Evolutionary conservation across 2,329 filamentous ascomycete genomes (phyloP), one percentile per base, ranked within the genome.

Genomic region (Ascochyta pisi): DNA sequence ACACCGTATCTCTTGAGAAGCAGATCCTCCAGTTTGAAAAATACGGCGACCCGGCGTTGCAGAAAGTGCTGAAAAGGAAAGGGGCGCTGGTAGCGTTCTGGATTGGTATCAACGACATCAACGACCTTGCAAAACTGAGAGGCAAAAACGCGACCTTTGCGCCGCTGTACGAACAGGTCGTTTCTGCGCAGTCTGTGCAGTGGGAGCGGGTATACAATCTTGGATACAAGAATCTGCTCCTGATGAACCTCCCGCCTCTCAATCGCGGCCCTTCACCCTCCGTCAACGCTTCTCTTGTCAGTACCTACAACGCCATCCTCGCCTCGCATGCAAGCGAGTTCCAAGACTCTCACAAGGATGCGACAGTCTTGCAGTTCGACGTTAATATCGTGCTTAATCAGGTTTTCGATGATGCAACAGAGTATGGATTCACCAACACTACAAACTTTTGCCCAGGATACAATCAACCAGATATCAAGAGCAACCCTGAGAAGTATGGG

Each of bases 101-200:
- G 79, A 86, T 85, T 41, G 84, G 82, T 7, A 76, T 85, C 55
- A 86, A 86, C 64, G 83, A 86, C 53, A 82, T 86, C 57, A 77
- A 76, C 58, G 83, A 86, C 63, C 78, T 78, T 6, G 74, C 70
- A 13, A 76, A 78, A 37, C 53, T 62, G n/a, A 37, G 57, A 4
- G 58, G 60, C 5, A 78, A 77, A 43, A 74, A 71, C 29, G 74
- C 79, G 12, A 71, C 76, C 10, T 84, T 83, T 57, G 72, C 75
- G 3, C 68, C 63, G 0, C 78, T 82, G 60, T 84, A 83, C 63
- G 67, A 77, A 4, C 64, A 69, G 10, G 67, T 83, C 5, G 75
- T 80, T 33, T 47, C 47, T 3, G 72, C 76, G 0, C 70, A 82
- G 1, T 80, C 83, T 52, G 55, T 69, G 13, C 74, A 76, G 15